Evolutionary conservation across 2,329 filamentous ascomycete species (phyloP).

Genomic region (Aspergillus brasiliensis): DNA sequence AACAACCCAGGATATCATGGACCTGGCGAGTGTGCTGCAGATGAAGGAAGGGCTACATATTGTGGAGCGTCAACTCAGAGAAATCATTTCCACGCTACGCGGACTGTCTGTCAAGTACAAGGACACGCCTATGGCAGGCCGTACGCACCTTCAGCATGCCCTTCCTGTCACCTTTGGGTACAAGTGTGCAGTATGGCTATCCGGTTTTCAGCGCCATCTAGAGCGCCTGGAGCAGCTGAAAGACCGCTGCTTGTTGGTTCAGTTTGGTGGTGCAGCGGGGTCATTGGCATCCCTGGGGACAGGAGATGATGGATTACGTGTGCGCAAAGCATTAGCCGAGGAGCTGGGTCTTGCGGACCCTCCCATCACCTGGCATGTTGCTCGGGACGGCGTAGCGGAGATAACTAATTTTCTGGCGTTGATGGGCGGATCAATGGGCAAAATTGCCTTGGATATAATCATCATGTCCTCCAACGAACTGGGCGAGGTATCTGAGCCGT

Average conservation of each 20-base stretch:
- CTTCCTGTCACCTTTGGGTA: slow-evolving; percentile 61
- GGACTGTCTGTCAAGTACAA: slow-evolving; percentile 49
- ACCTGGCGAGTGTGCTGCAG: slow-evolving; percentile 56
- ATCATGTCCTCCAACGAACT: slow-evolving; percentile 62
- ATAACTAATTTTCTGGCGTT: slow-evolving; percentile 57
- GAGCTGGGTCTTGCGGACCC: slow-evolving; percentile 54
- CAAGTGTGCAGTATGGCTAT: slow-evolving; percentile 59
- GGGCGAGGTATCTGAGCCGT: slow-evolving; percentile 58
- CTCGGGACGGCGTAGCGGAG: slow-evolving; percentile 57
- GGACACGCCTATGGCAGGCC: slow-evolving; percentile 59
- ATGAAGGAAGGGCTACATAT: slow-evolving; percentile 55
- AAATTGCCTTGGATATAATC: slow-evolving; percentile 59
- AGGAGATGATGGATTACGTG: slow-evolving; percentile 51
- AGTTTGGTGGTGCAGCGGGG: slow-evolving; percentile 60
- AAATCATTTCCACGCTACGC: slow-evolving; percentile 48
- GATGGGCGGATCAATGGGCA: slow-evolving; percentile 56
- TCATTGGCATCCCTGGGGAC: slow-evolving; percentile 57
- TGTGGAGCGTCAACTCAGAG: slow-evolving; percentile 48
- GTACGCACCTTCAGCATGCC: slow-evolving; percentile 61
- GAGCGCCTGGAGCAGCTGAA: slow-evolving; percentile 53
- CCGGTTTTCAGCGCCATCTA: slow-evolving; percentile 52
- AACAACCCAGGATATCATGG: slow-evolving; percentile 64
- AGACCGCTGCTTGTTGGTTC: slow-evolving; percentile 52
- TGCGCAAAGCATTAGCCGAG: slow-evolving; percentile 52
- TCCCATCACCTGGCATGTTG: slow-evolving; percentile 60